Base-by-base conservation (phyloP, 2,329 filamentous ascomycete genomes). In the Polytolypa hystricis region DNA sequence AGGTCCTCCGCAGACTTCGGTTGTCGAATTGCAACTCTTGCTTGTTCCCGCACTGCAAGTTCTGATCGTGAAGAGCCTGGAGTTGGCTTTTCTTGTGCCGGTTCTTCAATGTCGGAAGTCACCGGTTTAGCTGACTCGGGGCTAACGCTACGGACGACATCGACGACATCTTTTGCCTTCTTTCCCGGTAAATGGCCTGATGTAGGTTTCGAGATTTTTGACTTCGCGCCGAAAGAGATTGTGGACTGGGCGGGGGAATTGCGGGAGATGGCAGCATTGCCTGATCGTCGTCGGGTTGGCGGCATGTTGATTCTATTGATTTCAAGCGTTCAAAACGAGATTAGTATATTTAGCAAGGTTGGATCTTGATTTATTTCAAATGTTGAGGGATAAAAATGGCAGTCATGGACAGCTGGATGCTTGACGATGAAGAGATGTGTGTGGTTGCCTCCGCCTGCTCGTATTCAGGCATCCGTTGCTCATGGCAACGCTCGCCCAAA, bases 191-290 rank as follows among this genome's bases (percentile, higher is more conserved):
- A 32, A 15, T 38, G 34, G 35, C 42, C 53, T 38, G 40, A 57
- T 27, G 63, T 52, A 30, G 71, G 62, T 56, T 81, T 81, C 37
- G 74, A 77, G 47, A 80, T 66, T 58, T 68, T 67, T 25, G 66
- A 63, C 43, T 67, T 64, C 42, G 65, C 62, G 47, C 73, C 68
- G 61, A 81, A 81, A 26, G 74, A 71, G 47, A 81, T 70, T n/a
- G 71, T 78, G 5, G 70, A 64, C 56, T 78, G 73, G 39, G 62
- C 57, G 30, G 58, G 48, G 14, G 17, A 17, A 14, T 9, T 9
- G 45, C 63, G 55, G 42, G 64, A 50, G 27, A 63, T 51, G 40
- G 57, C 48, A 33, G 62, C 54, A 18, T 48, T 47, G 41, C 53
- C 55, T 21, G 49, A 45, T 39, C 53, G 52, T 27, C 62, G 61